Percentiles rank a stretch among this genome's conserved stretches.
Evolutionary conservation across 768 basidiomycete species (phyloP).

Genomic region (Kwoniella sp.): DNA sequence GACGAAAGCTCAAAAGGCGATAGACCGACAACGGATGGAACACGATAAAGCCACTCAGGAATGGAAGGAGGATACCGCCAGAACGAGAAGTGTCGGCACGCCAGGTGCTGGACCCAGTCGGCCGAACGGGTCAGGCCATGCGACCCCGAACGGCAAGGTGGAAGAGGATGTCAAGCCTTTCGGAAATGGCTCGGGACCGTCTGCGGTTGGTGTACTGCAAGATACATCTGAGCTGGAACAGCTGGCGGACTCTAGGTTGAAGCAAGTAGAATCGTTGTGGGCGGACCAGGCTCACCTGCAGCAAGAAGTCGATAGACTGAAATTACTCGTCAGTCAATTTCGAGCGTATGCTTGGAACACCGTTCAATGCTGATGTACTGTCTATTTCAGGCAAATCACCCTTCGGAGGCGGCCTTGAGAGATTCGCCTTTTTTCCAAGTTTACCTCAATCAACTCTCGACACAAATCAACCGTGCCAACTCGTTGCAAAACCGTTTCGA

Average conservation of each 20-base stretch:
- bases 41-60: constrained; percentile 41
- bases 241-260: constrained; percentile 41
- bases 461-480: constrained; percentile 58
- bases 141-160: constrained; percentile 45
- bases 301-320: constrained; percentile 40
- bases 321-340: constrained; percentile 27
- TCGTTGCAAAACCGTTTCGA: constrained; percentile 54
- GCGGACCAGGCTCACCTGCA: constrained; percentile 39
- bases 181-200: constrained; percentile 21
- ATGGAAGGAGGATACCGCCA: constrained; percentile 27
- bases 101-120: constrained; percentile 28
- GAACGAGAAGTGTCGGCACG: constrained; percentile 30
- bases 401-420: constrained; percentile 42
- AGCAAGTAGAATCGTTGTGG: constrained; percentile 40
- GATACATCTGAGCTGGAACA: constrained; percentile 45
- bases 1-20: constrained; percentile 34
- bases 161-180: constrained; percentile 41
- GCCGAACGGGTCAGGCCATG: constrained; percentile 40
- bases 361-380: constrained; percentile 4
- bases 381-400: constrained; percentile 38
- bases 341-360: background rate
- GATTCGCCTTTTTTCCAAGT: constrained; percentile 61
- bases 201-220: constrained; percentile 25
- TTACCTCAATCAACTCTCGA: constrained; percentile 64
- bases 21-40: constrained; percentile 50